Percentiles rank a stretch among this genome's conserved stretches.
phyloP scores from a whole-genome alignment of 306 rosid genomes.

The Phaseolus lunatus region DNA sequence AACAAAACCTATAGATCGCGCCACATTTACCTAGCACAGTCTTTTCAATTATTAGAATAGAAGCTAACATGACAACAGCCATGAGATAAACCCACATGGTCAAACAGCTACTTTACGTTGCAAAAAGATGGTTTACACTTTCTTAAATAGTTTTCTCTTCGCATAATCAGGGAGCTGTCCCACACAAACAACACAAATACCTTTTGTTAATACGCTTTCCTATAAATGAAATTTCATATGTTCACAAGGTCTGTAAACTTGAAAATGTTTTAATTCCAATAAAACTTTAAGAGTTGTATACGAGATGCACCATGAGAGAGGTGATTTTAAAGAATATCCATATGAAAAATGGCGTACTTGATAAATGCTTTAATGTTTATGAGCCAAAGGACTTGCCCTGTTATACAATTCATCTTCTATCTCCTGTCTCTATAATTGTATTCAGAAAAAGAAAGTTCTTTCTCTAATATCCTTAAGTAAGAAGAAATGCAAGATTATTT shows the following conservation, averaged over 20 bases:
- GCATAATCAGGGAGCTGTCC: conserved; percentile 5
- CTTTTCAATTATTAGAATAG: conserved; percentile 10
- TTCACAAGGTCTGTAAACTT: background rate
- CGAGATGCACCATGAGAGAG: conserved; percentile 6
- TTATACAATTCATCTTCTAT: conserved; percentile 20
- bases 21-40: background rate
- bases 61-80: conserved; percentile 1
- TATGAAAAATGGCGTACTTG: background rate
- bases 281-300: background rate
- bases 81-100: background rate
- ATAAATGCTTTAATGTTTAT: background rate
- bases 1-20: background rate
- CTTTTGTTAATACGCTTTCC: conserved; percentile 7
- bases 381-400: background rate
- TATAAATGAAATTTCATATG: background rate
- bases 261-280: background rate
- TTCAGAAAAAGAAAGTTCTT: conserved; percentile 10
- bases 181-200: conserved; percentile 21
- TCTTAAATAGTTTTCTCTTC: conserved; percentile 4
- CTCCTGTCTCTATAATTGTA: conserved; percentile 25
- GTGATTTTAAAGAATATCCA: conserved; percentile 2
- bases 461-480: background rate
- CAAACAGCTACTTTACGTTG: background rate
- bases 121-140: conserved; percentile 1
- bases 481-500: conserved; percentile 9